Conservation (phyloP, 345 rosid genomes). For the Bretschneidera sinensis region DNA sequence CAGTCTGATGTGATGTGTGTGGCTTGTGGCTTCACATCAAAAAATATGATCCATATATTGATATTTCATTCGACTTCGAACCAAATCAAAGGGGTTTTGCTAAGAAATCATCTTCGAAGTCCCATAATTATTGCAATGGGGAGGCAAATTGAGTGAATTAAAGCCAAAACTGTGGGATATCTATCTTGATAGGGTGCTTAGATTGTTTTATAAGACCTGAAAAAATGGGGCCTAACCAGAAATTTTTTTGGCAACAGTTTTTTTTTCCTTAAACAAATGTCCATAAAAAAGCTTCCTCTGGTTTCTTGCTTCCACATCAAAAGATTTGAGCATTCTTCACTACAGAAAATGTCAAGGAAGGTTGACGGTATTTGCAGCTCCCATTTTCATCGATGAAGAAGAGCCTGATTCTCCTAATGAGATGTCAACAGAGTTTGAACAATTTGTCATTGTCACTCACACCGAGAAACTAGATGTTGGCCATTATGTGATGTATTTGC, state of each 20-base stretch:
- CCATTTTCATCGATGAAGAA: constrained; percentile 55
- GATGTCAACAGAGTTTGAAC: constrained; percentile 50
- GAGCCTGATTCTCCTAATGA: constrained; percentile 43
- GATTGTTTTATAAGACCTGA: constrained; percentile 60
- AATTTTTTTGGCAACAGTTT: constrained; percentile 69
- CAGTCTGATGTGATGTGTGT: constrained; percentile 68
- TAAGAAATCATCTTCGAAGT: constrained; percentile 26
- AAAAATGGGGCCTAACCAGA: constrained; percentile 63
- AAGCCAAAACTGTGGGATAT: constrained; percentile 33
- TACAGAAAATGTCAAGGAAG: constrained; percentile 56
- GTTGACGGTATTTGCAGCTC: constrained; percentile 58
- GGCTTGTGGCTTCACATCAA: constrained; percentile 66
- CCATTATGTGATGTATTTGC: constrained; percentile 54
- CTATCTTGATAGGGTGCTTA: constrained; percentile 57
- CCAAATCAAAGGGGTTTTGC: constrained; percentile 35
- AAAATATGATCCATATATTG: constrained; percentile 59
- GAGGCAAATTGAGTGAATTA: constrained; percentile 35
- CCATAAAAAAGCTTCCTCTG: constrained; percentile 63
- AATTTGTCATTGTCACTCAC: constrained; percentile 67
- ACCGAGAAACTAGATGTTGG: constrained; percentile 54
- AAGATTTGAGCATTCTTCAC: constrained; percentile 60
- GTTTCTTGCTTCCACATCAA: constrained; percentile 68
- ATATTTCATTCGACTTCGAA: constrained; percentile 57
- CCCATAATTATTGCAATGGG: constrained; percentile 40
- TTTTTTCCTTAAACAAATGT: constrained; percentile 71